These are phyloP conservation scores for Viridothelium virens DNA, from an alignment of 495 filamentous ascomycete species.

Conservation along the genomic window DNA sequence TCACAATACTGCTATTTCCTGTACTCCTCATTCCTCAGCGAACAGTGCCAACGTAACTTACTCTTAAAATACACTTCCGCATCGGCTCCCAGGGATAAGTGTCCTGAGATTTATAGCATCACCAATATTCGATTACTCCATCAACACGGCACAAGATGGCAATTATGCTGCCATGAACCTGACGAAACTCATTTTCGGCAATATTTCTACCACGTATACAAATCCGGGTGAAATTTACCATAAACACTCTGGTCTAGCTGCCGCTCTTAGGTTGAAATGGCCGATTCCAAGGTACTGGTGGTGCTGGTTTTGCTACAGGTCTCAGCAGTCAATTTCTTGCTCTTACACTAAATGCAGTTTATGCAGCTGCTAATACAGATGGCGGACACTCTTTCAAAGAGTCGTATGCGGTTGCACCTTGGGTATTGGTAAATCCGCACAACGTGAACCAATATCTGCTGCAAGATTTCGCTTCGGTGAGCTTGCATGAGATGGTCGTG, in stretches of 20 bases:
- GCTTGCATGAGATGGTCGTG: conserved; percentile 14
- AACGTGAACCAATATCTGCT: conserved; percentile 39
- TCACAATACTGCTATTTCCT: no score
- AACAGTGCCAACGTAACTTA: no score
- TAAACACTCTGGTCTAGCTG: conserved; percentile 35
- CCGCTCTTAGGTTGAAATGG: conserved; percentile 38
- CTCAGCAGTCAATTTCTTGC: conserved; percentile 8
- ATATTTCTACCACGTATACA: conserved; percentile 42
- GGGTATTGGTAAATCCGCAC: conserved; percentile 38
- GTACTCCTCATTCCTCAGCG: no score
- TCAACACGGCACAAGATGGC: not conserved
- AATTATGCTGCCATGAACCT: not conserved
- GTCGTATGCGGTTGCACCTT: conserved; percentile 23
- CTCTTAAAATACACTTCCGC: not conserved
- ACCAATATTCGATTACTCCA: not conserved
- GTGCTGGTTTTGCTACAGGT: conserved; percentile 22
- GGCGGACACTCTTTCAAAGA: conserved; percentile 19
- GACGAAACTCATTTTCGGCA: conserved; percentile 36
- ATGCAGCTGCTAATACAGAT: conserved; percentile 21
- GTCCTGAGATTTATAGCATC: not conserved
- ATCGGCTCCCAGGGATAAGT: not conserved
- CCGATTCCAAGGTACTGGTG: conserved; percentile 28
- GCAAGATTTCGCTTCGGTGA: conserved; percentile 34
- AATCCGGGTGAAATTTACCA: conserved; percentile 34
- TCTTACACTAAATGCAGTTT: conserved; percentile 15